Conservation (phyloP, 1,284 basidiomycete species). For the Cystobasidium pallidum region DNA sequence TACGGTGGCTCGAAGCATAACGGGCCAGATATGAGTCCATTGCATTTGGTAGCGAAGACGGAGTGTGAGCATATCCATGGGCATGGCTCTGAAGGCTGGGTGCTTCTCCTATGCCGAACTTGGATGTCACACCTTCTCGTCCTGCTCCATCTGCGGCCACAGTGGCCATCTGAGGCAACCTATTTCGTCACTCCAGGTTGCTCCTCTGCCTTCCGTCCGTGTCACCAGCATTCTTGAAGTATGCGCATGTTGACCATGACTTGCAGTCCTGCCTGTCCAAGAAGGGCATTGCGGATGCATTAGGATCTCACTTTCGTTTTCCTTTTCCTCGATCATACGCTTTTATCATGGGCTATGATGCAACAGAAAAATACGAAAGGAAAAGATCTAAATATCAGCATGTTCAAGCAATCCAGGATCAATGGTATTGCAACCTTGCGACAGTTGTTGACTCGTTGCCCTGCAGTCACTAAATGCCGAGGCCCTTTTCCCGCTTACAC, state of each 20-base stretch:
- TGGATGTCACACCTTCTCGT: too few species aligned
- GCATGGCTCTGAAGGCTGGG: background rate
- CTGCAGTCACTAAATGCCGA: too few species aligned
- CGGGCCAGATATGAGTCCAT: slow-evolving; percentile 9
- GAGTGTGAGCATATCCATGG: background rate
- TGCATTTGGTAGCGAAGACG: background rate
- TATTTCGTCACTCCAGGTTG: too few species aligned
- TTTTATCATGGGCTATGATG: too few species aligned
- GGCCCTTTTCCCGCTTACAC: too few species aligned
- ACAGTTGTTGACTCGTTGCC: too few species aligned
- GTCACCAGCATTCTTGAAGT: slow-evolving; percentile 6
- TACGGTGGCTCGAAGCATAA: background rate
- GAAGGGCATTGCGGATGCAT: too few species aligned
- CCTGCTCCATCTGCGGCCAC: background rate
- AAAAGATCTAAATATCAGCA: too few species aligned
- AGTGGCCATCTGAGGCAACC: background rate
- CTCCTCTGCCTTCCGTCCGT: background rate
- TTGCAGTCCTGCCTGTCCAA: background rate
- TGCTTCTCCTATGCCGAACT: slow-evolving; percentile 21
- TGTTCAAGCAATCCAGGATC: too few species aligned
- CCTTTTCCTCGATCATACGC: too few species aligned
- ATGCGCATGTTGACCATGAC: background rate
- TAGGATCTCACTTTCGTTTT: background rate
- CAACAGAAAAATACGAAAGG: too few species aligned
- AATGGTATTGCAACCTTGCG: too few species aligned